Conservation (phyloP, 805 yeast genomes). For the Wickerhamomyces tratensis region DNA sequence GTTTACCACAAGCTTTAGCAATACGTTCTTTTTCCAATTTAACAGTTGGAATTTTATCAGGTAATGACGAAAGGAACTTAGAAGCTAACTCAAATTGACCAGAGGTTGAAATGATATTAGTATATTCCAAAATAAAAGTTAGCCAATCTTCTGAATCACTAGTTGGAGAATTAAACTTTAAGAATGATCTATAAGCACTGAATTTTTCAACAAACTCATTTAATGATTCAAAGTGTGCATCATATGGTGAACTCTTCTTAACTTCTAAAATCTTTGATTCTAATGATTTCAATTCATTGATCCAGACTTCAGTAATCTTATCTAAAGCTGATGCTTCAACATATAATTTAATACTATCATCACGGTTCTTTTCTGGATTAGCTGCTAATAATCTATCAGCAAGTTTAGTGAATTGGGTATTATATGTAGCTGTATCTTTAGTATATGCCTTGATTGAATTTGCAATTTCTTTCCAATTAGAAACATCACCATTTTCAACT, state of each 20-base stretch:
- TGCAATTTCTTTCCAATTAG: constrained; percentile 81
- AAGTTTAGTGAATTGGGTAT: constrained; percentile 45
- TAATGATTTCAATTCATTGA: constrained; percentile 50
- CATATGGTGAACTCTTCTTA: constrained; percentile 51
- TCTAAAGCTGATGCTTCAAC: constrained; percentile 76
- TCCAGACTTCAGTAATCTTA: constrained; percentile 76
- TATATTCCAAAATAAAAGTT: constrained; percentile 67
- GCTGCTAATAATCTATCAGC: constrained; percentile 67
- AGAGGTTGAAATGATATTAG: constrained; percentile 65
- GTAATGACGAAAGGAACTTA: constrained; percentile 58
- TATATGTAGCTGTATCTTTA: constrained; percentile 37
- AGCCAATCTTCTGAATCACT: constrained; percentile 21
- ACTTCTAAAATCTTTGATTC: constrained; percentile 31
- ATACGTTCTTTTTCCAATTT: constrained; percentile 74
- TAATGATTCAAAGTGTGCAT: constrained; percentile 76
- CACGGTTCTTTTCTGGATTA: constrained; percentile 41
- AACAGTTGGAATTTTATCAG: constrained; percentile 64
- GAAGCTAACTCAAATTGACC: constrained; percentile 82
- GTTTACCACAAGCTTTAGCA: constrained; percentile 43
- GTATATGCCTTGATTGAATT: constrained; percentile 53
- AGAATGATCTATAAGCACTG: constrained; percentile 55
- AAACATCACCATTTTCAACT: constrained; percentile 66
- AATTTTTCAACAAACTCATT: constrained; percentile 79
- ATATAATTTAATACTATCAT: constrained; percentile 68
- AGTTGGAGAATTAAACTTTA: constrained; percentile 21